Evolutionary conservation across 345 rosid species (phyloP).

Genomic region (Draba incana): DNA sequence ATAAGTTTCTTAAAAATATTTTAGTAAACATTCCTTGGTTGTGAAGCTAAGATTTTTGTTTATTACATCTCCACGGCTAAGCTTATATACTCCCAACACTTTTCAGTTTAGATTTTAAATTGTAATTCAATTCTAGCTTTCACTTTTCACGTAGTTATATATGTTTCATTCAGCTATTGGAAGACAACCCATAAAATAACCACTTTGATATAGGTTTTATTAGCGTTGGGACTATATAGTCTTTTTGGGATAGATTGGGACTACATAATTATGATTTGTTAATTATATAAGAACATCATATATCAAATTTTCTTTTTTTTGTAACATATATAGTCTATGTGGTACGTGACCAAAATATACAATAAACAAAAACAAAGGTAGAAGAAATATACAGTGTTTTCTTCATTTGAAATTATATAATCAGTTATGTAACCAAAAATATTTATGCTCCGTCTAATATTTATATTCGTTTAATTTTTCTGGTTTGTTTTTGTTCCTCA

Average conservation of each 20-base stretch:
- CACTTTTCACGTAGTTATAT: slow-evolving; percentile 5
- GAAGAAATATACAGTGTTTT: slow-evolving; percentile 18
- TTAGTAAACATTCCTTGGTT: neutral
- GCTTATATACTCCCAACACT: neutral
- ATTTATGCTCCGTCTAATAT: slow-evolving; percentile 8
- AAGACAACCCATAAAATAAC: neutral
- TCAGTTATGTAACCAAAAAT: slow-evolving; percentile 10
- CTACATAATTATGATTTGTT: no score
- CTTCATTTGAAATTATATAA: slow-evolving; percentile 1
- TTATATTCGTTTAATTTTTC: neutral
- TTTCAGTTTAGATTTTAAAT: neutral
- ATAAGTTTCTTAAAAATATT: neutral
- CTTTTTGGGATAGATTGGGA: no score
- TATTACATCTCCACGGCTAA: neutral
- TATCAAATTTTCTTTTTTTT: no score
- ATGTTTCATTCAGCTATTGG: neutral
- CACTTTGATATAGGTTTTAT: neutral
- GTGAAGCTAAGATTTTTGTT: slow-evolving; percentile 9
- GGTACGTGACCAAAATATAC: slow-evolving; percentile 15
- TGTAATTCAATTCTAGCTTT: neutral
- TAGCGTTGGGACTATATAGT: no score
- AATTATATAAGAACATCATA: no score
- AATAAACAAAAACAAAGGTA: neutral
- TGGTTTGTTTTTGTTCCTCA: slow-evolving; percentile 17
- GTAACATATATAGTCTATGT: neutral